Base-by-base conservation (phyloP, 2,329 filamentous ascomycete genomes). In the Fusarium sp. region DNA sequence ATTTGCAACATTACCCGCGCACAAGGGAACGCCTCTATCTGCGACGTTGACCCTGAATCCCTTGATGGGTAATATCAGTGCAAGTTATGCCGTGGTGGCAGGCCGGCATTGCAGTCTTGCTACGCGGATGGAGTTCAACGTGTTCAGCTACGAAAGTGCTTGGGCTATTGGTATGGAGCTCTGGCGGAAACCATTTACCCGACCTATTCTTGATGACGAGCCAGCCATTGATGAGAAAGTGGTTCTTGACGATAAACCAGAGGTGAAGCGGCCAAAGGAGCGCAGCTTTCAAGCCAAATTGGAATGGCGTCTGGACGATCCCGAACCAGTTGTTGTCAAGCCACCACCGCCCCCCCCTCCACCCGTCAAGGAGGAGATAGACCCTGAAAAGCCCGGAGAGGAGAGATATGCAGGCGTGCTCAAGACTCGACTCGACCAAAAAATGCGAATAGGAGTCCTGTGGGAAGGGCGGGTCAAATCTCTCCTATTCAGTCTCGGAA, bases 121-220 rank as follows among this genome's bases (percentile, higher is more conserved):
- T 72, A 97, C 95, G 28, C 91, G 93, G 55, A 95, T 98, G 83
- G 95, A 97, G 79, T 99, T 99, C 83, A 99, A 99, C 78, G 93
- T 98, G 55, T 98, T 98, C 83, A 97, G 94, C 80, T 99, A 98
- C 85, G 96, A 99, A 85, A 97, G 94, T 79, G 93, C 96, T 65
- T 92, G 97, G 86, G 92, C 95, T 31, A 89, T 98, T 30, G 96
- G 96, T 20, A 93, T 94, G 84, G 96, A 99, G 84, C 85, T 98
- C 47, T 99, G 96, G 95, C 91, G 93, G 78, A 92, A 90, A 77
- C 86, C 85, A 26, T 80, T 83, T 22, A 63, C 75, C 69, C 82
- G 84, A 24, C 83, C 45, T 79, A 81, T 76, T 30, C 75, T 84
- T 11, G 82, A 83, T 11, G 79, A 79, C 3, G 81, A 81, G 36